phyloP scores from a whole-genome alignment of 441 rosid genomes.

The Gossypium gossypioides region DNA sequence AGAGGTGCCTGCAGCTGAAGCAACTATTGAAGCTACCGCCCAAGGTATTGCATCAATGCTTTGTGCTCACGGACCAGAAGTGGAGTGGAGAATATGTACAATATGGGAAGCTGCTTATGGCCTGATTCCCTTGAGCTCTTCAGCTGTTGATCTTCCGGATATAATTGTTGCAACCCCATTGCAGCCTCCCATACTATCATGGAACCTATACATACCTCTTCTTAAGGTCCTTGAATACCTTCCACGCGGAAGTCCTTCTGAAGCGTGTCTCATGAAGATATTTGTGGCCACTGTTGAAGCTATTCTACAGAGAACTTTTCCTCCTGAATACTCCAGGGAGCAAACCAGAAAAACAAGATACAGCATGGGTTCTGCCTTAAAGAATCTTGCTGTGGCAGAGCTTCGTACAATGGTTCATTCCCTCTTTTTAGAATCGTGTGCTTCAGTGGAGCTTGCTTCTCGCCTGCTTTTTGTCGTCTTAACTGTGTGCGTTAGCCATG shows the following conservation, averaged over 20 bases:
- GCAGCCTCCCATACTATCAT: conserved; percentile 90
- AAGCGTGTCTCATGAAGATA: conserved; percentile 96
- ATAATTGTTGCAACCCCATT: conserved; percentile 85
- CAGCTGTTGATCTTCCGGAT: conserved; percentile 97
- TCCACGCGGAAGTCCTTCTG: conserved; percentile 97
- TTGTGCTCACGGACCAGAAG: conserved; percentile 99
- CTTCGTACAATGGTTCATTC: conserved; percentile 99
- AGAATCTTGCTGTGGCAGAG: conserved; percentile 93
- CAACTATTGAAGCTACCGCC: conserved; percentile 97
- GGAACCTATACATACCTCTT: conserved; percentile 94
- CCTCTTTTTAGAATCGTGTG: conserved; percentile 84
- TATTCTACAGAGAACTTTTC: conserved; percentile 81
- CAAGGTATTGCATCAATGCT: conserved; percentile 99
- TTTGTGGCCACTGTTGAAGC: conserved; percentile 96
- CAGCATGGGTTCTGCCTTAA: conserved; percentile 58
- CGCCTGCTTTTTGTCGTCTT: conserved; percentile 89
- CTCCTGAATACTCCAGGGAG: conserved; percentile 51
- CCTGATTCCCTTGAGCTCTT: conserved; percentile 84
- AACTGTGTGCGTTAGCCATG: conserved; percentile 95
- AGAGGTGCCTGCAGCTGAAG: conserved; percentile 95
- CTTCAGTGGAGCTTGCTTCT: conserved; percentile 87
- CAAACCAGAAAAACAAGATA: conserved; percentile 47
- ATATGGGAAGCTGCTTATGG: conserved; percentile 99
- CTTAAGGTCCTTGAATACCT: conserved; percentile 97
- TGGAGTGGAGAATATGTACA: conserved; percentile 98